Evolutionary conservation across 768 basidiomycete genomes (phyloP).

Genomic region (Arthromyces matolae): DNA sequence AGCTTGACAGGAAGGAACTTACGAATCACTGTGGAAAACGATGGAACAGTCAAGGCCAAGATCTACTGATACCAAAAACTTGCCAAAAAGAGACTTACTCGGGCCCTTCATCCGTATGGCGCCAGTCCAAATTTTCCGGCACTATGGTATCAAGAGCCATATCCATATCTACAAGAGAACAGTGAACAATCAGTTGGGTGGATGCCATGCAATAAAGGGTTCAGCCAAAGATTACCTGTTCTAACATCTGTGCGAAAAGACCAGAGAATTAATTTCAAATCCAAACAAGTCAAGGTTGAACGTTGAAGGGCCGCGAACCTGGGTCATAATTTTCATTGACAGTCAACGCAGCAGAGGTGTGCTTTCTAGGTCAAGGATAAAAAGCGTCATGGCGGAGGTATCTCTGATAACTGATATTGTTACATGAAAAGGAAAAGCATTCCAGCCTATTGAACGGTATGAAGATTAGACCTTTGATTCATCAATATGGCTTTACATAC

Average conservation of each 20-base stretch:
- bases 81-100: conserved; percentile 72
- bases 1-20: conserved; percentile 26
- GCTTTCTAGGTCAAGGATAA: conserved; percentile 34
- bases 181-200: background rate
- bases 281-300: conserved; percentile 27
- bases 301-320: conserved; percentile 47
- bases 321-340: conserved; percentile 89
- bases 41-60: conserved; percentile 6
- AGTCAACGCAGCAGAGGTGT: conserved; percentile 76
- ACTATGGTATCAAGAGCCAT: conserved; percentile 91
- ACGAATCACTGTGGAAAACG: conserved; percentile 65
- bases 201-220: background rate
- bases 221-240: too few species aligned
- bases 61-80: too few species aligned
- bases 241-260: conserved; percentile 27
- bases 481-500: conserved; percentile 28
- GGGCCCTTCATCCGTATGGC: conserved; percentile 87
- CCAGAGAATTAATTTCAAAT: background rate
- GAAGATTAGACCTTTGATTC: background rate
- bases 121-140: conserved; percentile 78
- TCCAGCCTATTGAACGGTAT: conserved; percentile 51
- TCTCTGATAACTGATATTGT: conserved; percentile 19
- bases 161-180: conserved; percentile 70
- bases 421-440: conserved; percentile 89
- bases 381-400: background rate